Percentiles rank a stretch among this genome's conserved stretches.
phyloP scores from a whole-genome alignment of 2,329 filamentous ascomycete species.

The Aspergillus ochraceoroseus region DNA sequence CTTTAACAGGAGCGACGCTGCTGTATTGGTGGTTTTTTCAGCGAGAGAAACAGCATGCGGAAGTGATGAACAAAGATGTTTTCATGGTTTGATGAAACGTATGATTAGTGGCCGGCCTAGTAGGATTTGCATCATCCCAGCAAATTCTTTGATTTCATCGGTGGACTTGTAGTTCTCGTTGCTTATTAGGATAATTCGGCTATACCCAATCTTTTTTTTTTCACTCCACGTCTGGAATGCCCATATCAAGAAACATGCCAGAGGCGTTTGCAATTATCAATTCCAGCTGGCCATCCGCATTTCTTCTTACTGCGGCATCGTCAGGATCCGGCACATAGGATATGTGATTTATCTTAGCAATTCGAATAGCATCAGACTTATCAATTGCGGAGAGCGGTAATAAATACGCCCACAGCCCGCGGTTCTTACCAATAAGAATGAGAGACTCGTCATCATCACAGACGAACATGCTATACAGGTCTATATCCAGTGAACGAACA shows the following conservation, averaged over 20 bases:
- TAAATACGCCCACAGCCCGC: constrained; percentile 5
- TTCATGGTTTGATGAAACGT: not conserved
- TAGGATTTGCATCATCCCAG: no score
- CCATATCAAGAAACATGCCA: constrained; percentile 4
- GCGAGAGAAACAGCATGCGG: constrained; percentile 5
- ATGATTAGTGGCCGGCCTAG: not conserved
- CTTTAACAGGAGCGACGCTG: constrained; percentile 34
- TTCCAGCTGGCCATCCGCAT: not conserved
- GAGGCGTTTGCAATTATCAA: constrained; percentile 6
- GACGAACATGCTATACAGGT: constrained; percentile 6
- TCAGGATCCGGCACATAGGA: constrained; percentile 6
- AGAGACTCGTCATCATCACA: constrained; percentile 2
- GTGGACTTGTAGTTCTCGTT: not conserved
- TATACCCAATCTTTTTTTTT: not conserved
- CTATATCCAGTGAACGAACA: not conserved
- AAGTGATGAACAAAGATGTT: not conserved
- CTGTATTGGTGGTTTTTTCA: constrained; percentile 21
- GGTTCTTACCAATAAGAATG: constrained; percentile 6
- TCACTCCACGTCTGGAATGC: not conserved
- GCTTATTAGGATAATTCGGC: not conserved
- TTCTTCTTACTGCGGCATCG: constrained; percentile 1
- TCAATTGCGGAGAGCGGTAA: constrained; percentile 4
- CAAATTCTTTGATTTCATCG: not conserved
- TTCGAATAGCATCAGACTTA: not conserved
- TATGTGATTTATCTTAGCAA: constrained; percentile 5